Base-by-base conservation (phyloP, 176 grass and related monocot species). In the Carex scoparia region DNA sequence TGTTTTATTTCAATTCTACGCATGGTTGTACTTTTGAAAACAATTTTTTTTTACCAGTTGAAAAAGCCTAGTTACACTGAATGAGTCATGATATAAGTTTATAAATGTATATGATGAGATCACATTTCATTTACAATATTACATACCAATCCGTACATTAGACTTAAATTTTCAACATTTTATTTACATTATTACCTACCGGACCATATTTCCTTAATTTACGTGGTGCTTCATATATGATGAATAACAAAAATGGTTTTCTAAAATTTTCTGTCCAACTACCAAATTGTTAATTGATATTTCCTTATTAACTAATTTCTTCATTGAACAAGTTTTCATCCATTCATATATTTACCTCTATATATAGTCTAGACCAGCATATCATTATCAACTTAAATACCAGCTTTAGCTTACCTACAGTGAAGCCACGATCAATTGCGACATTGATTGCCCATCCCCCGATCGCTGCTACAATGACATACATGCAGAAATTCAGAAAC, bases 401-500 rank as follows among this genome's bases (percentile, higher is more conserved):
- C 59, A 31, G 27, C 13, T 31, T 19, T 30, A 46, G n/a, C 40
- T 76, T 73, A 90, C 95, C 91, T 46, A 98, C 81, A 53, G 57
- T 84, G 84, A 96, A 99, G 8, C 97, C 93, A 67, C 86, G 61
- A 87, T 96, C 84, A 86, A 99, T 91, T 66, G 93, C 90, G 54
- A 89, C 53, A 65, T 99, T 99, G 84, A 99, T 87, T 35, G 97
- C 93, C 97, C 97, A 99, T 46, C 97, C 97, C 53, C 84, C 93
- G 11, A 99, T 37, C 8, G 93, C 91, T 19, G 93, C 90, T 5
- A 99, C 81, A 57, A 99, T 99, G 65, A 81, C 30, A 64, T 99
- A 96, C 97, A 99, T 95, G 87, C 90, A 91, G 65, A 99, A 90
- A 90, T 99, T 99, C 81, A 99, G 93, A 60, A 87, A 7, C 78